Base-by-base conservation (phyloP, 2,329 filamentous ascomycete genomes). In the Aaosphaeria arxii region DNA sequence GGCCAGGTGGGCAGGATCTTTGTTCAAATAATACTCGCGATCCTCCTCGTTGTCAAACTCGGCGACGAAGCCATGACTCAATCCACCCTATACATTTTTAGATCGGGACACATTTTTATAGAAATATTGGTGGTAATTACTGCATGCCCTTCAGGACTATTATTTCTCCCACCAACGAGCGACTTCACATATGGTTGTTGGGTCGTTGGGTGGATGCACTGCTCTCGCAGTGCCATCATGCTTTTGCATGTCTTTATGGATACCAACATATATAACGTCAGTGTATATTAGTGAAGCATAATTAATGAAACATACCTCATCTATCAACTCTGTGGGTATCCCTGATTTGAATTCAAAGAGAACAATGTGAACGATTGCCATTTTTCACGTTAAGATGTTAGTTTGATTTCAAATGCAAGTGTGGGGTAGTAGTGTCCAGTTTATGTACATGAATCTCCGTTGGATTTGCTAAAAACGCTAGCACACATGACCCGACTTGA, bases 281-380 rank as follows among this genome's bases (percentile, higher is more conserved):
- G 5, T 11, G 46, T 24, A 43, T 28, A 43, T 50, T 33, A 40
- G 32, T 36, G 9, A n/a, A 36, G 33, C 7, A 43, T 7, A 11
- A 24, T 24, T 24, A 24, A 24, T 24, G 17, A 24, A 24, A 69
- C 76, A 41, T 69, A 86, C 86, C 57, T 81, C 76, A 55, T 80
- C 72, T 6, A 87, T 71, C 31, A 79, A 72, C 11, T 77, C 75
- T 1, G 73, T 56, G 1, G 73, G 71, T 1, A 74, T 65, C 1
- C 72, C 71, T 0, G 79, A 65, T 60, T 85, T 84, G 73, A 87
- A 87, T 51, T 82, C 76, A 58, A 88, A 85, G 29, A 87, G 72
- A 3, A 89, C 85, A 44, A 88, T 78, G 63, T 89, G 86, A n/a
- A 81, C 73, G 56, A 88, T 76, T 0, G 82, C 63, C 84, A 87